These are phyloP conservation scores for Thraustochytrium sp. DNA, from an alignment of 352 stramenopile genomes.

Conservation along the genomic window DNA sequence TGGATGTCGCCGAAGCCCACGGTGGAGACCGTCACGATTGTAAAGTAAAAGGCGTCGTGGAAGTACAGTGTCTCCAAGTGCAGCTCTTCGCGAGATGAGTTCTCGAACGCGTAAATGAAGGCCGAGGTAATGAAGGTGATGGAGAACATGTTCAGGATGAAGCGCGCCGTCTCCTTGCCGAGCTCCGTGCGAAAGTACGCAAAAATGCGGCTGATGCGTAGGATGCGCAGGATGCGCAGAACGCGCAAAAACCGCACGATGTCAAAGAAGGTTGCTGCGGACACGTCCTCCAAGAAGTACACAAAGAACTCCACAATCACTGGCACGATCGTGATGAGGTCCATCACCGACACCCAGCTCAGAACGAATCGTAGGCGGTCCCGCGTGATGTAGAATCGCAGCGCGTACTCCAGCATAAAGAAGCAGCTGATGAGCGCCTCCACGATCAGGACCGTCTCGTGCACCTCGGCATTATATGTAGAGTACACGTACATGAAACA, in stretches of 20 bases:
- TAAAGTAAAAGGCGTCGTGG: slow-evolving; percentile 35
- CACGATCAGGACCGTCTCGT: background rate
- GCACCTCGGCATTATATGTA: background rate
- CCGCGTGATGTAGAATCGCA: background rate
- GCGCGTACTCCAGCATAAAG: slow-evolving; percentile 3
- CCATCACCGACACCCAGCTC: background rate
- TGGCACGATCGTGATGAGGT: slow-evolving; percentile 1
- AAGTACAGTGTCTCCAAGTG: background rate
- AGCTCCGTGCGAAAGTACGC: slow-evolving; percentile 5
- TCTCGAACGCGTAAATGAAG: slow-evolving; percentile 7
- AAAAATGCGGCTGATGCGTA: slow-evolving; percentile 11
- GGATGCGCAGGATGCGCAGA: background rate
- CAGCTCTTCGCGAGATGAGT: background rate
- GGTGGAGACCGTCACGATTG: slow-evolving; percentile 30
- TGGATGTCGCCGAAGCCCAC: slow-evolving; percentile 35
- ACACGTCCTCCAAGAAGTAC: background rate
- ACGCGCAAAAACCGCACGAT: slow-evolving; percentile 8
- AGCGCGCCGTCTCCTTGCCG: background rate
- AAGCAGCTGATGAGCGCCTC: background rate
- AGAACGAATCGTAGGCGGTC: background rate
- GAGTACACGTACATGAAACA: background rate
- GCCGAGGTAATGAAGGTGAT: slow-evolving; percentile 18
- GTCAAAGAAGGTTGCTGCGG: background rate
- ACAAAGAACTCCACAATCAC: background rate
- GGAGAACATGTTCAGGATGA: slow-evolving; percentile 16